These are phyloP conservation scores for Paecilomyces dactylethromorphus DNA, from an alignment of 2,329 filamentous ascomycete species.

Conservation along the genomic window DNA sequence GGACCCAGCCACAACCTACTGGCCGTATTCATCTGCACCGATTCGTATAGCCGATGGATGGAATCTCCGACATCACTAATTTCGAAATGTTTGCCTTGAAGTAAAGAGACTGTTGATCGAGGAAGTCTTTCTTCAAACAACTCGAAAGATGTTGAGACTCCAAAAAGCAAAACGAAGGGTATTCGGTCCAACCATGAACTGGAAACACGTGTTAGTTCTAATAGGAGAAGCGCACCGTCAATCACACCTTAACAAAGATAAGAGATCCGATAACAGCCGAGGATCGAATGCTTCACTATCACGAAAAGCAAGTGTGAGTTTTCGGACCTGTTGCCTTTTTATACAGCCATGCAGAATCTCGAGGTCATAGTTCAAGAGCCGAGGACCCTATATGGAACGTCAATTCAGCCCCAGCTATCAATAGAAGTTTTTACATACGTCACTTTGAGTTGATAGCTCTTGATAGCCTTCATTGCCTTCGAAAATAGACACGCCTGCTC, in stretches of 20 bases:
- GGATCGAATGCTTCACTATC: slow-evolving; percentile 44
- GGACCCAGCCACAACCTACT: slow-evolving; percentile 47
- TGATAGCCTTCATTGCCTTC: slow-evolving; percentile 34
- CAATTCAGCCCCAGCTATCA: background rate
- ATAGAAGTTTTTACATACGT: slow-evolving; percentile 19
- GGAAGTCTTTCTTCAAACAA: slow-evolving; percentile 55
- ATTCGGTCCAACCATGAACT: slow-evolving; percentile 57
- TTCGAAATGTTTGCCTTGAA: slow-evolving; percentile 52
- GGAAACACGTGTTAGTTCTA: slow-evolving; percentile 9
- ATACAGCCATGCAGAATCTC: slow-evolving; percentile 40
- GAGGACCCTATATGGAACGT: slow-evolving; percentile 23
- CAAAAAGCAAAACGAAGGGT: slow-evolving; percentile 53
- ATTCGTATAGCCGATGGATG: slow-evolving; percentile 35
- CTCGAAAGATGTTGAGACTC: slow-evolving; percentile 57
- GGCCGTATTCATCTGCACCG: slow-evolving; percentile 27
- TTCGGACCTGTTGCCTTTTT: slow-evolving; percentile 26
- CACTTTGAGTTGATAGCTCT: slow-evolving; percentile 30
- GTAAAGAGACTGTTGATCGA: slow-evolving; percentile 43
- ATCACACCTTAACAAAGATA: slow-evolving; percentile 42
- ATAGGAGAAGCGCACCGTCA: background rate
- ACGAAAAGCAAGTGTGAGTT: slow-evolving; percentile 37
- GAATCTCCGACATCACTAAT: slow-evolving; percentile 42
- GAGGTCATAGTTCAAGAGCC: slow-evolving; percentile 40
- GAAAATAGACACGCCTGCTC: slow-evolving; percentile 30
- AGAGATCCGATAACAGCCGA: slow-evolving; percentile 36